A percentile compares a stretch with the other conserved stretches of the same genome.
phyloP scores from a whole-genome alignment of 805 yeast genomes.

The Debaryomyces tyrocola region DNA sequence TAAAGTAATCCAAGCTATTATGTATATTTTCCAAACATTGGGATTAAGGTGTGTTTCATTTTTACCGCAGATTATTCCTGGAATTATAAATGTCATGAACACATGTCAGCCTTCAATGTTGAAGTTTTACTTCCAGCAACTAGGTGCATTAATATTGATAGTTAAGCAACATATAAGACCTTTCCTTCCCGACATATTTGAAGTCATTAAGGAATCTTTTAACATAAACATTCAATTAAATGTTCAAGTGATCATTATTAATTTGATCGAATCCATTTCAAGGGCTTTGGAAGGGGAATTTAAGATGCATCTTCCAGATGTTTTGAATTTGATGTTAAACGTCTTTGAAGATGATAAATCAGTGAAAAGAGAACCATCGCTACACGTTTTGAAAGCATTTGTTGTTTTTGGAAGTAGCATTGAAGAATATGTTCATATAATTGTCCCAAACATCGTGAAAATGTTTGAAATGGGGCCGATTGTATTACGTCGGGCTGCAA shows the following conservation, averaged over 20 bases:
- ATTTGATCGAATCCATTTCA: slow-evolving; percentile 80
- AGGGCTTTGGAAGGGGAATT: slow-evolving; percentile 90
- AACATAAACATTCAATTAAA: slow-evolving; percentile 42
- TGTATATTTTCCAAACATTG: slow-evolving; percentile 84
- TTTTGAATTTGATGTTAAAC: slow-evolving; percentile 72
- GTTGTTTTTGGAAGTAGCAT: slow-evolving; percentile 84
- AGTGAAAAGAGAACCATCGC: slow-evolving; percentile 56
- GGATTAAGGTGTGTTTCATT: slow-evolving; percentile 91
- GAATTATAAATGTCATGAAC: slow-evolving; percentile 80
- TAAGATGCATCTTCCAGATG: slow-evolving; percentile 74
- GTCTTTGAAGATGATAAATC: slow-evolving; percentile 75
- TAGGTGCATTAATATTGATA: slow-evolving; percentile 73
- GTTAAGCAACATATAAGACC: slow-evolving; percentile 91
- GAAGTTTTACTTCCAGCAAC: slow-evolving; percentile 86
- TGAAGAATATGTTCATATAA: slow-evolving; percentile 84
- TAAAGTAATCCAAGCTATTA: slow-evolving; percentile 89
- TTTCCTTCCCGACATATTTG: slow-evolving; percentile 71
- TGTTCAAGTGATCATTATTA: slow-evolving; percentile 76
- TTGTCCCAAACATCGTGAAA: slow-evolving; percentile 82
- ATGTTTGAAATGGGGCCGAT: slow-evolving; percentile 73
- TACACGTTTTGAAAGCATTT: slow-evolving; percentile 76
- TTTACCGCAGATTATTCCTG: slow-evolving; percentile 83
- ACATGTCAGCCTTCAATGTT: slow-evolving; percentile 75
- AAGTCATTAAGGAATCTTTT: slow-evolving; percentile 74
- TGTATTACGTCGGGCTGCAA: slow-evolving; percentile 66